Evolutionary conservation across 257 asterid species (phyloP).

Genomic region (Solanum raphanifolium): DNA sequence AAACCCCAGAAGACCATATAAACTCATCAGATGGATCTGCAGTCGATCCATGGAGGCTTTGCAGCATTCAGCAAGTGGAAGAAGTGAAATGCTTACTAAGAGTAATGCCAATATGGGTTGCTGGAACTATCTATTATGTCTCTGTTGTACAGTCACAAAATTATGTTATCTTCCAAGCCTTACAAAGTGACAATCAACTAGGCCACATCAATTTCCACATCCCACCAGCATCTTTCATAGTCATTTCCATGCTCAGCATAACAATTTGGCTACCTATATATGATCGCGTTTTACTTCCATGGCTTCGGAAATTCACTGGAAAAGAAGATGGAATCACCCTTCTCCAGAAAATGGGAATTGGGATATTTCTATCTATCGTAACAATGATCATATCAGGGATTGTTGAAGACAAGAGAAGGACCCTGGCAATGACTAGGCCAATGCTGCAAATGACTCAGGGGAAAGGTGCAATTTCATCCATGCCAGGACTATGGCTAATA

Average conservation of each 20-base stretch:
- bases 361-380: conserved; percentile 3
- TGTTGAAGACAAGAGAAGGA: conserved; percentile 18
- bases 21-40: conserved; percentile 17
- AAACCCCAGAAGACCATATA: conserved; percentile 10
- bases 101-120: conserved; percentile 17
- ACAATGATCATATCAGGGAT: conserved; percentile 12
- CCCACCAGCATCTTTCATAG: conserved; percentile 22
- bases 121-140: conserved; percentile 11
- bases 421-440: conserved; percentile 8
- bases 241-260: conserved; percentile 17
- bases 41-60: conserved; percentile 21
- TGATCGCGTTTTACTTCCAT: conserved; percentile 17
- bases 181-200: conserved; percentile 11
- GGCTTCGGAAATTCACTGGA: conserved; percentile 2
- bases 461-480: conserved; percentile 14
- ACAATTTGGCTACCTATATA: conserved; percentile 21
- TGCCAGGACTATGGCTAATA: conserved; percentile 12
- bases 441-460: not conserved
- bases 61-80: conserved; percentile 30
- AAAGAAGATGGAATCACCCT: not conserved
- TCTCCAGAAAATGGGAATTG: conserved; percentile 24
- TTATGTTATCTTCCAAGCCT: conserved; percentile 17
- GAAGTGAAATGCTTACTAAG: conserved; percentile 20
- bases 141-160: conserved; percentile 2
- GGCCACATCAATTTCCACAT: conserved; percentile 6